Evolutionary conservation across 352 stramenopile species (phyloP), one percentile per base, ranked within the genome.

Genomic region (Phytophthora quininea): DNA sequence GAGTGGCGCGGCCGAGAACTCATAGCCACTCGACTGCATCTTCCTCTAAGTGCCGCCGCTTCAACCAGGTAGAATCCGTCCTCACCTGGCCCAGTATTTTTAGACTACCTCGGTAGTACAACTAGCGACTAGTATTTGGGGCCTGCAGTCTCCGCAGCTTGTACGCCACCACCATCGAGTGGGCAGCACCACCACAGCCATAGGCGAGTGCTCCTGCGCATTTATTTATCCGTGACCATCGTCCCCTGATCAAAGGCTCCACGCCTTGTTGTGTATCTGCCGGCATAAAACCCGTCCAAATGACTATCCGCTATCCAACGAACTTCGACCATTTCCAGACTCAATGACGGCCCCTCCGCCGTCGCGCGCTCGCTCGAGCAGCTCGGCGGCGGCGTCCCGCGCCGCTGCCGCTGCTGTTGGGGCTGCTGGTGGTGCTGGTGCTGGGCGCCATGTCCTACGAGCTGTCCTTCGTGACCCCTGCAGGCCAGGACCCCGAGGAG

Each of bases 1-100:
- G 86, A 94, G 78, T 33, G 86, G 86, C 27, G 79, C 79, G 4
- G 84, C 56, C 8, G 86, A 79, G 67, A 92, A 94, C 64, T 94
- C 84, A 61, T 92, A 94, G 65, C 81, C 83, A 27, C 69, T 56
- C 6, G 76, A 68, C 69, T 88, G 80, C 80, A 84, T 86, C 15
- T 43, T 37, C 3, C 15, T 0, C 7, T 40, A 2, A 8, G 10
- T 6, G 42, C 11, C 42, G 42, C 42, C 12, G n/a, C 42, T 27
- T 48, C 42, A 27, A 48, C 14, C 9, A 14, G 9, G 38, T 45
- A 9, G 38, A 1, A 30, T 12, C n/a, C 49, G 10, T 14, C 9
- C 30, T 30, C 9, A 1, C 45, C 61, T 62, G 48, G 58, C 61
- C 54, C 50, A 2, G 12, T 12, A 52, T 35, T 24, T 24, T 24